These are phyloP conservation scores for Urtica urens DNA, from an alignment of 306 rosid genomes.

Conservation along the genomic window DNA sequence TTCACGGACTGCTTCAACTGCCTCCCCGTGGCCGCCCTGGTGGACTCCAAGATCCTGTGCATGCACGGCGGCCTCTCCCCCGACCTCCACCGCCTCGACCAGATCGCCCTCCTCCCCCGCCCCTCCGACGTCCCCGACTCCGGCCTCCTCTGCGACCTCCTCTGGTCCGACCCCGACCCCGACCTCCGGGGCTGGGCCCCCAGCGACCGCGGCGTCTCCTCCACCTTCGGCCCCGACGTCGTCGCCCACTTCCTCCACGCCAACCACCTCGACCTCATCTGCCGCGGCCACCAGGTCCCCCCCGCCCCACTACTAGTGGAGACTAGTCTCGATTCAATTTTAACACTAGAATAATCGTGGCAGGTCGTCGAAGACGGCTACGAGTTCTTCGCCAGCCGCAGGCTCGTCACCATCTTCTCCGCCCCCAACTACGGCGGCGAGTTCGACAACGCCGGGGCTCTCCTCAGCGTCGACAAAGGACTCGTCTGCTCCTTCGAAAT, in stretches of 20 bases:
- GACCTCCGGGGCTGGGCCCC: constrained; percentile 54
- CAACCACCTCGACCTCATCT: constrained; percentile 68
- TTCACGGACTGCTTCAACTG: constrained; percentile 76
- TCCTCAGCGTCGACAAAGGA: constrained; percentile 62
- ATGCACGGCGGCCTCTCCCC: constrained; percentile 87
- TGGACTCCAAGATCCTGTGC: constrained; percentile 62
- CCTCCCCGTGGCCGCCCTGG: constrained; percentile 76
- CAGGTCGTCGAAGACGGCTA: constrained; percentile 94
- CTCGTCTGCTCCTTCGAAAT: constrained; percentile 72
- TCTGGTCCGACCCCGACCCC: constrained; percentile 77
- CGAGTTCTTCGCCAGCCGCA: constrained; percentile 63
- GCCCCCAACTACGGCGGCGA: constrained; percentile 91
- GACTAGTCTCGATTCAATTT: no score
- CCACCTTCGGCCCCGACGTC: constrained; percentile 55
- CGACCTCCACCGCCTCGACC: constrained; percentile 52
- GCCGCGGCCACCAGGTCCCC: constrained; percentile 91
- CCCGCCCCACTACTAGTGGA: no score
- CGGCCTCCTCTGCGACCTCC: constrained; percentile 77
- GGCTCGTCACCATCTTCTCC: constrained; percentile 75
- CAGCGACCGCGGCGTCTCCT: constrained; percentile 70
- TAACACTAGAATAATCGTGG: no score
- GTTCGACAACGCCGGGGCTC: constrained; percentile 74
- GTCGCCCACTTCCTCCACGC: constrained; percentile 50
- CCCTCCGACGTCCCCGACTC: constrained; percentile 68
- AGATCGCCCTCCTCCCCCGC: constrained; percentile 47